Evolutionary conservation across 106 monocot genomes (phyloP), one percentile per base, ranked within the genome.

Genomic region (Hemerocallis citrina): DNA sequence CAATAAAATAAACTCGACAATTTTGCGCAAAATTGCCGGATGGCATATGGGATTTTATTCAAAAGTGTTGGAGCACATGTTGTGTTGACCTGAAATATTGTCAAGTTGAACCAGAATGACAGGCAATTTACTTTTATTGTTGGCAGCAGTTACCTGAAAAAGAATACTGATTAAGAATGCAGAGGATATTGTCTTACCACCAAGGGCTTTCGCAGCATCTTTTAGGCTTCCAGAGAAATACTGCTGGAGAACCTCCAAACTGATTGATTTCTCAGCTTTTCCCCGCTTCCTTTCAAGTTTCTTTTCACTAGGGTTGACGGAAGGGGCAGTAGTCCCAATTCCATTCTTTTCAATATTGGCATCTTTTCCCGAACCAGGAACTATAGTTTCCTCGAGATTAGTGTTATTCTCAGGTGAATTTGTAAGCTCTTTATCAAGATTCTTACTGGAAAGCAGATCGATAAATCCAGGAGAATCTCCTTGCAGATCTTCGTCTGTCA

Each of bases 191-290:
- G 42, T n/a, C 66, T 67, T 78, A 86, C 85, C 81, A 11, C 85
- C 81, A 50, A 86, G 85, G 68, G 74, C 74, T 55, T 81, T 86
- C 32, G 85, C 81, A 55, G 85, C 85, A 68, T 68, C 74, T 72
- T 77, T 86, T 31, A 86, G 62, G 48, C 81, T 81, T 36, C 85
- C 81, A 13, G 77, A 47, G 72, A 86, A 86, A 58, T 86, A 78
- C 37, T 78, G 77, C 17, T 75, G 74, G 37, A 86, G 81, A 57
- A 81, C 72, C 15, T 86, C 85, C 27, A 86, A 65, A 50, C 81
- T 81, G 49, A 86, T 81, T 71, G 64, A 65, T 65, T 78, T 81
- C 60, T 86, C 85, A 56, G 81, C 75, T 64, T 86, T 86, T 39
- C 85, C 85, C 25, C 78, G 56, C 59, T 74, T 81, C 43, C 62